Conservation (phyloP, 1,284 basidiomycete genomes). For the Cronartium ribicola region DNA sequence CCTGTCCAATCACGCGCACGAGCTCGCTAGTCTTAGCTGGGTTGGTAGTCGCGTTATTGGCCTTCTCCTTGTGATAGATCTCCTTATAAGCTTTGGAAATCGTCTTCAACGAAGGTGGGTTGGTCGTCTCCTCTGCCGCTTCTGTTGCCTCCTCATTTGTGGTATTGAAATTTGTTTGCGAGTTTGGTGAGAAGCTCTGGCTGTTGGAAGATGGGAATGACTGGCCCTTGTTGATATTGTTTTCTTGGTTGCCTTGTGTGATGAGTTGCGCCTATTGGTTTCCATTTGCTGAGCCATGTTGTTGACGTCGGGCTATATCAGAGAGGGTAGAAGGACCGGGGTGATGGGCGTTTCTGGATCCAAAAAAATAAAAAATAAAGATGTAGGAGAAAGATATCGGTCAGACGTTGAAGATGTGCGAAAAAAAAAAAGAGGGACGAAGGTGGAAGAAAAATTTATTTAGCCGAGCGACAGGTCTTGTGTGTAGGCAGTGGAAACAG, state of each 20-base stretch:
- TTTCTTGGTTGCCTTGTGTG: background rate
- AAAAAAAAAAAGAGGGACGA: too few species aligned
- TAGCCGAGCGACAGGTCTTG: background rate
- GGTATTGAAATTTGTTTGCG: background rate
- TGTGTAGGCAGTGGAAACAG: background rate
- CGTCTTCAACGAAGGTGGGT: conserved; percentile 11
- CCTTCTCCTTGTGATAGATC: conserved; percentile 21
- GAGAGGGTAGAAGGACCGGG: too few species aligned
- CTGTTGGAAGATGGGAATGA: too few species aligned
- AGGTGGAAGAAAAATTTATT: background rate
- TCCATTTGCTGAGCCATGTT: background rate
- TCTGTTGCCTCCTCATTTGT: conserved; percentile 7
- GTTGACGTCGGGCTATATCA: conserved; percentile 3
- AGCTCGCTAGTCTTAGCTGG: conserved; percentile 15
- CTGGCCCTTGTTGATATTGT: background rate
- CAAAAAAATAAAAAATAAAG: background rate
- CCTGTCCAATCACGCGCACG: conserved; percentile 18
- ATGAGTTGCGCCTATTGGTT: background rate
- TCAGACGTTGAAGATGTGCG: background rate
- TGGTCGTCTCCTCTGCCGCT: conserved; percentile 14
- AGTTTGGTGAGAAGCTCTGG: background rate
- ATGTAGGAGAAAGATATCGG: background rate
- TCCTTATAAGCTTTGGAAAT: conserved; percentile 17
- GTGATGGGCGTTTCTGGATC: background rate
- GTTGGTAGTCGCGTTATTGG: background rate